Evolutionary conservation across 441 rosid genomes (phyloP), one percentile per base, ranked within the genome.

Genomic region (Pelargonium cotyledonis): DNA sequence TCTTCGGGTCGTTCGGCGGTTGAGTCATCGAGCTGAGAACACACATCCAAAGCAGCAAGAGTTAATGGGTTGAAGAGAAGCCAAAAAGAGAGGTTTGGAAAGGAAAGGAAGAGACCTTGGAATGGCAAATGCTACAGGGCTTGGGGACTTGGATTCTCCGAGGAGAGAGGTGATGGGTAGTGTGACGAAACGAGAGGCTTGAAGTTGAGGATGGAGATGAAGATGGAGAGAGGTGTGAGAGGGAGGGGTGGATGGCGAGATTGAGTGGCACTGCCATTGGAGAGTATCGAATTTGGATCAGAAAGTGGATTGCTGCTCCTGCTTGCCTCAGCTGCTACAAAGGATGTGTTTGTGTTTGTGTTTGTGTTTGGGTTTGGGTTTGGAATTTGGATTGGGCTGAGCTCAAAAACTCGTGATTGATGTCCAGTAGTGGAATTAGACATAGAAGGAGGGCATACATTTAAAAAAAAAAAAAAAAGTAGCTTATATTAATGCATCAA

Each of bases 1-100:
- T 69, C 82, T 15, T 76, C 81, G 12, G 71, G 11, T 47, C 65
- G 72, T 12, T 69, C 88, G 23, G 81, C 79, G 6, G 70, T 41
- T 61, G 79, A 78, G 19, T 68, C 73, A 47, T 81, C 79, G 67
- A 79, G 71, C 86, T 86, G 84, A 64, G 26, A 66, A 61, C 15
- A 40, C 38, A 41, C 53, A 46, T 10, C 11, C 15, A 4, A 40
- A 64, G 51, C 58, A n/a, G 12, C 35, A 67, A 12, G 10, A 66
- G 23, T 26, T 16, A 18, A 19, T 14, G 57, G 0, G 47, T 49
- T 2, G n/a, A 16, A 49, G 18, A 1, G 4, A 44, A 1, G 60
- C 23, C 14, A 8, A 40, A 29, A 14, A 19, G 35, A 35, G 47
- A 38, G 60, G 31, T 26, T 26, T 2, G 18, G 57, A 49, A n/a